These are phyloP conservation scores for Diplodia sapinea DNA, from an alignment of 2,329 filamentous ascomycete species.

Conservation along the genomic window DNA sequence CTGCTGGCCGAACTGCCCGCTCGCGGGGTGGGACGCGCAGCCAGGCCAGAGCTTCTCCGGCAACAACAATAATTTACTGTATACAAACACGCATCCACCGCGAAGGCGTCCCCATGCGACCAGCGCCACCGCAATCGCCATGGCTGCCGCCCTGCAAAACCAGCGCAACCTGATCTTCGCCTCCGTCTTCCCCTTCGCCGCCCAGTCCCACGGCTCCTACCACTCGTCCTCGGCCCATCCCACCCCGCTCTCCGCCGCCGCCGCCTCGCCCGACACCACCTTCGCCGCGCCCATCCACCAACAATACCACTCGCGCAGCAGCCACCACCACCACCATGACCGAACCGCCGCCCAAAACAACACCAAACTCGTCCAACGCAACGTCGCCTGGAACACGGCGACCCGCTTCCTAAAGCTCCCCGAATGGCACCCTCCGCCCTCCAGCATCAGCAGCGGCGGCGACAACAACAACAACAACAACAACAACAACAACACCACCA, in stretches of 20 bases:
- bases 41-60: not conserved
- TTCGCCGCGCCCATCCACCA: not conserved
- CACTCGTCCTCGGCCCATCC: constrained; percentile 43
- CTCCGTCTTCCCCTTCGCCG: constrained; percentile 52
- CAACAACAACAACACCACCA: too few relatives aligned
- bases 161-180: constrained; percentile 45
- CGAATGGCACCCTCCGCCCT: constrained; percentile 32
- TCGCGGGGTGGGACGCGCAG: not conserved
- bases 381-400: constrained; percentile 54
- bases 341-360: not conserved
- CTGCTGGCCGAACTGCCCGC: not conserved
- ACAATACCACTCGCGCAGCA: constrained; percentile 37
- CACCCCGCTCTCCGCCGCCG: constrained; percentile 29
- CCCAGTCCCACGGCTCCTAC: constrained; percentile 6
- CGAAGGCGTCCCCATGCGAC: not conserved
- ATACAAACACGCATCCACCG: not conserved
- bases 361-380: constrained; percentile 40
- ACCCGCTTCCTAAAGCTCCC: constrained; percentile 51
- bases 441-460: constrained; percentile 37
- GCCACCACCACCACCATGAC: constrained; percentile 39
- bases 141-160: constrained; percentile 28
- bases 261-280: constrained; percentile 4
- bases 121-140: not conserved
- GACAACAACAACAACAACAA: too few relatives aligned
- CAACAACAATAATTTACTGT: constrained; percentile 10